These are phyloP conservation scores for Vanderwaltozyma tropicalis DNA, from an alignment of 805 yeast genomes.

Conservation along the genomic window DNA sequence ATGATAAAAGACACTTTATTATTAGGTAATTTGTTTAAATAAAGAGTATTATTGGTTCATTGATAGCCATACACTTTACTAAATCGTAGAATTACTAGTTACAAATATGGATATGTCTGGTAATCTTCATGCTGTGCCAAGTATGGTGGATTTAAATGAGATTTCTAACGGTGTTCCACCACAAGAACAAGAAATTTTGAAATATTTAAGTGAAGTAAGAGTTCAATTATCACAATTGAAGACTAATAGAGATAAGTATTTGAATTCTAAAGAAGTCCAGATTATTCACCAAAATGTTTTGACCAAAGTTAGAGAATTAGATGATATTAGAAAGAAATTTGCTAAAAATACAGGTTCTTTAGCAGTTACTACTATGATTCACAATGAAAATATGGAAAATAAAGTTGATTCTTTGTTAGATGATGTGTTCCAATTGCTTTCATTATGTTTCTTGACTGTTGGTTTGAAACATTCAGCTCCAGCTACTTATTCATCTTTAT, in stretches of 20 bases:
- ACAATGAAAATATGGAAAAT: slow-evolving; percentile 26
- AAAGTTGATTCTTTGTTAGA: slow-evolving; percentile 68
- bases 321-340: slow-evolving; percentile 39
- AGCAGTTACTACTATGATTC: slow-evolving; percentile 20
- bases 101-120: neutral
- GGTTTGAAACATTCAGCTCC: slow-evolving; percentile 88
- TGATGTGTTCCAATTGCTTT: slow-evolving; percentile 80
- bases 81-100: too few species aligned
- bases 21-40: too few species aligned
- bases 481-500: slow-evolving; percentile 81
- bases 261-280: slow-evolving; percentile 60
- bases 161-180: slow-evolving; percentile 21
- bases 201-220: slow-evolving; percentile 35
- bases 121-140: neutral
- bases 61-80: too few species aligned
- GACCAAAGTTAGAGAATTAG: slow-evolving; percentile 41
- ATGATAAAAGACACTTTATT: too few species aligned
- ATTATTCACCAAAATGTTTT: slow-evolving; percentile 49
- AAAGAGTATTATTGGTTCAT: too few species aligned
- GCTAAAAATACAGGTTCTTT: slow-evolving; percentile 8
- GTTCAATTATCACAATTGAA: slow-evolving; percentile 38
- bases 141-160: slow-evolving; percentile 2
- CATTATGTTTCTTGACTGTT: slow-evolving; percentile 81
- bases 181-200: slow-evolving; percentile 31
- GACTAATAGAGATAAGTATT: slow-evolving; percentile 52